Evolutionary conservation across 108 stramenopile species (phyloP).

Genomic region (Cyclotella kingstonii): DNA sequence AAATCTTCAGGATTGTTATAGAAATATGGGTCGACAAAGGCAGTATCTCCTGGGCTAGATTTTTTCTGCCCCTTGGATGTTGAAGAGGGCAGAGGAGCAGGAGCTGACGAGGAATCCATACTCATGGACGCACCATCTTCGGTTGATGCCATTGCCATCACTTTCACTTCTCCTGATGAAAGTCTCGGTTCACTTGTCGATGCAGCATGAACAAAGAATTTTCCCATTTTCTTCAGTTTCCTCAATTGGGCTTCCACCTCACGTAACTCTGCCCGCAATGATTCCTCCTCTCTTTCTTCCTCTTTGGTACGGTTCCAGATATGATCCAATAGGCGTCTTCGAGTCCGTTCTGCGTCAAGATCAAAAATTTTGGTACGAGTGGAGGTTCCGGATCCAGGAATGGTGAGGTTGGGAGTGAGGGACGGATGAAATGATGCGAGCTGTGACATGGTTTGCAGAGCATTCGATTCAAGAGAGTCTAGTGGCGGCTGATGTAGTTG

Average conservation of each 20-base stretch:
- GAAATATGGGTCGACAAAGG: not conserved
- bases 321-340: constrained; percentile 66
- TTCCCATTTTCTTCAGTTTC: constrained; percentile 79
- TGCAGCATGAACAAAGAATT: constrained; percentile 59
- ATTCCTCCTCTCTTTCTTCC: constrained; percentile 76
- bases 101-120: not conserved
- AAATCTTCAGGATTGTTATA: not conserved
- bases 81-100: constrained; percentile 5
- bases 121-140: constrained; percentile 9
- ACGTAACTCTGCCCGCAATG: constrained; percentile 71
- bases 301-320: constrained; percentile 80
- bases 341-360: constrained; percentile 65
- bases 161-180: not conserved
- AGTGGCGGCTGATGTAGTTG: not conserved
- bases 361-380: constrained; percentile 68
- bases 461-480: not conserved
- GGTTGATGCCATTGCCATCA: not conserved
- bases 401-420: constrained; percentile 12
- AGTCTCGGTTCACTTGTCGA: constrained; percentile 6
- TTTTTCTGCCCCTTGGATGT: not conserved
- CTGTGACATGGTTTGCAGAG: not conserved
- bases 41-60: not conserved
- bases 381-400: constrained; percentile 60
- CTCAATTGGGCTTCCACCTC: constrained; percentile 77
- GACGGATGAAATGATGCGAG: constrained; percentile 11